phyloP scores from a whole-genome alignment of 2,329 filamentous ascomycete species.

The Geosmithia putterillii region DNA sequence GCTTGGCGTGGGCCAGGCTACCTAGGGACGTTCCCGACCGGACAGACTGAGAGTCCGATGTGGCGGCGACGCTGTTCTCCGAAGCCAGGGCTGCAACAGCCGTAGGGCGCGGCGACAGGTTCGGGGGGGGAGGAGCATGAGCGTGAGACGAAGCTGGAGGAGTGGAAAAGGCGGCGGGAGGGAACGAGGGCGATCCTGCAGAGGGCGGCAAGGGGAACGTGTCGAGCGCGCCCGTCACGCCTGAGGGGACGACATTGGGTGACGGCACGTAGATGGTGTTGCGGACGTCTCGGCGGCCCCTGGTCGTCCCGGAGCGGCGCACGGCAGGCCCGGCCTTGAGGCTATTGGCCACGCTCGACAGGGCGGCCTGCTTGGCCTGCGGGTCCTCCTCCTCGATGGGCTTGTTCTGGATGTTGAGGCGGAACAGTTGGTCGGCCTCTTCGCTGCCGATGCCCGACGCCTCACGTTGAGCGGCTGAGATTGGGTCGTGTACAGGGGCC shows the following conservation, averaged over 20 bases:
- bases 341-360: constrained; percentile 65
- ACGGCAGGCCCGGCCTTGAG: constrained; percentile 54
- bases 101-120: constrained; percentile 22
- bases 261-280: constrained; percentile 75
- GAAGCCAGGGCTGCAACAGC: constrained; percentile 47
- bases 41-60: constrained; percentile 82
- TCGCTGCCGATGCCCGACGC: constrained; percentile 36
- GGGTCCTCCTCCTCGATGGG: constrained; percentile 70
- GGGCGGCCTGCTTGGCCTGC: constrained; percentile 58
- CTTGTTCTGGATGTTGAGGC: constrained; percentile 66
- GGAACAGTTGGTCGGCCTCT: constrained; percentile 57
- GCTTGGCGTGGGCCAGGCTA: constrained; percentile 55
- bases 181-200: constrained; percentile 5
- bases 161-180: too few species aligned
- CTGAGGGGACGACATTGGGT: constrained; percentile 5
- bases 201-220: constrained; percentile 9
- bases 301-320: constrained; percentile 62
- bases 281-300: constrained; percentile 81
- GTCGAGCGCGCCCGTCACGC: background rate
- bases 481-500: constrained; percentile 46
- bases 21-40: constrained; percentile 75
- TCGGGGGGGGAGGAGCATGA: background rate
- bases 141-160: too few species aligned
- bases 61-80: constrained; percentile 43
- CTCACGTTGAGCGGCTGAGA: constrained; percentile 63